Conservation (phyloP, 768 basidiomycete species). For the Macrolepiota albuminosa region DNA sequence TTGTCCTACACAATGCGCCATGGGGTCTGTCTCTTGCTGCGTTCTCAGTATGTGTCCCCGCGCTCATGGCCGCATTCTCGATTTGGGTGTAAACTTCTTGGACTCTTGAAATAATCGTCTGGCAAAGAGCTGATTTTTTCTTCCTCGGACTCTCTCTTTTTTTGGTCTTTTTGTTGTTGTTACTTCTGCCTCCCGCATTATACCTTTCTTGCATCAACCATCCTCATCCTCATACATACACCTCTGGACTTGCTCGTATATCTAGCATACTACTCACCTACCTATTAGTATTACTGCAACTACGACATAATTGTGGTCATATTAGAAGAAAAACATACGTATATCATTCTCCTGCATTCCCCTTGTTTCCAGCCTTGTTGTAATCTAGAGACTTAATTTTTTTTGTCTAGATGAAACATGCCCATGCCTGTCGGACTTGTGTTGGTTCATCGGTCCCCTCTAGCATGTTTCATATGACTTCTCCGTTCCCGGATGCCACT, state of each 20-base stretch:
- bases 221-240: not conserved
- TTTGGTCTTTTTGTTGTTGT: not conserved
- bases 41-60: conserved; percentile 3
- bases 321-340: not conserved
- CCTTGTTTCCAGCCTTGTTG: not conserved
- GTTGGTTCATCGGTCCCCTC: not conserved
- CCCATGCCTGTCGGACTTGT: not conserved
- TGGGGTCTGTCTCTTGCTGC: not conserved
- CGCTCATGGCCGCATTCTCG: not conserved
- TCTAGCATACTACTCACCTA: not conserved
- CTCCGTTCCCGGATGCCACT: too few species aligned
- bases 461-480: too few species aligned
- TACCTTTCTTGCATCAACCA: not conserved
- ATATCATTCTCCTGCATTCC: not conserved
- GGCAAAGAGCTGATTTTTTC: not conserved
- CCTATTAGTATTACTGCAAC: not conserved
- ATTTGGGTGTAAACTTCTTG: not conserved
- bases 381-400: not conserved
- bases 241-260: not conserved
- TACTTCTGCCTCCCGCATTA: not conserved
- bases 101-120: not conserved
- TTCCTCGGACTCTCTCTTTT: not conserved
- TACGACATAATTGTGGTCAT: not conserved
- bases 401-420: too few species aligned
- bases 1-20: not conserved